Evolutionary conservation across 768 basidiomycete species (phyloP).

Genomic region (Amanita exitialis): DNA sequence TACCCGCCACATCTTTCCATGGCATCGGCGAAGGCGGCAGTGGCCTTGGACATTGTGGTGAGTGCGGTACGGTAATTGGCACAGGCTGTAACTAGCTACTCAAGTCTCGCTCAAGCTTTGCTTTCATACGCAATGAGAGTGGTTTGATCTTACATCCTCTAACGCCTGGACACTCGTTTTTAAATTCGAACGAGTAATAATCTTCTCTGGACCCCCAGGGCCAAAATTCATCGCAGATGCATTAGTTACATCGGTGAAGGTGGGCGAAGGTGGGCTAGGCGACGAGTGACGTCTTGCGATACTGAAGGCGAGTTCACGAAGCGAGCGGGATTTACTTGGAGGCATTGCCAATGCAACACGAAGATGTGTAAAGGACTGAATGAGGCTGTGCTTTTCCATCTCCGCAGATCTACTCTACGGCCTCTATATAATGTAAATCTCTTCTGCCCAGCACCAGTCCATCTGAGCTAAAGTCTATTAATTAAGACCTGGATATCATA

Average conservation of each 20-base stretch:
- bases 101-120: neutral
- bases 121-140: conserved; percentile 2
- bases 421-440: neutral
- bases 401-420: conserved; percentile 3
- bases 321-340: conserved; percentile 39
- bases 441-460: neutral
- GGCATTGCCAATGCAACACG: conserved; percentile 28
- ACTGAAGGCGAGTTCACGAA: conserved; percentile 44
- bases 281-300: conserved; percentile 33
- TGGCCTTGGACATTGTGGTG: conserved; percentile 71
- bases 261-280: conserved; percentile 67
- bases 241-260: conserved; percentile 74
- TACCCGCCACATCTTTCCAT: conserved; percentile 80
- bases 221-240: conserved; percentile 74
- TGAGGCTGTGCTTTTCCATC: conserved; percentile 3
- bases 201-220: conserved; percentile 63
- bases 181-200: conserved; percentile 73
- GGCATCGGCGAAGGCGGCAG: conserved; percentile 78
- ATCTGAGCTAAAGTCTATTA: neutral
- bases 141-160: conserved; percentile 51
- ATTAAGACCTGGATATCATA: neutral
- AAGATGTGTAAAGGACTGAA: neutral
- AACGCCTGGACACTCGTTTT: conserved; percentile 72
- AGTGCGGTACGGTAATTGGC: conserved; percentile 77
- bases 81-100: conserved; percentile 65